A percentile compares a stretch with the other conserved stretches of the same genome.
Conservation (phyloP, 805 yeast genomes). For the Saccharomyces paradoxus region DNA sequence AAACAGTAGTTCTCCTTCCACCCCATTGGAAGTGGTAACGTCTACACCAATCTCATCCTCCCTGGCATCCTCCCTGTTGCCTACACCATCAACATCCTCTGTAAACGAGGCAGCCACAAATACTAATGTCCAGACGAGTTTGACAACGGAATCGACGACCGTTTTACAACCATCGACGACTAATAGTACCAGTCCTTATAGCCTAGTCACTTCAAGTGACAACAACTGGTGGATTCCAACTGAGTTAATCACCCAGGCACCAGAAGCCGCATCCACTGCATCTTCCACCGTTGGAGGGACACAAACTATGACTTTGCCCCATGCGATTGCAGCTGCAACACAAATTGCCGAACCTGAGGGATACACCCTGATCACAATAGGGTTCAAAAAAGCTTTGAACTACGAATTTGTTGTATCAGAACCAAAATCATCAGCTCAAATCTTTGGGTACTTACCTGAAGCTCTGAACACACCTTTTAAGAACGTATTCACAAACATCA, state of each 20-base stretch:
- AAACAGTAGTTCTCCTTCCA: not conserved
- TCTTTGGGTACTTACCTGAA: conserved; percentile 61
- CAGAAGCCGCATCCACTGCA: conserved; percentile 50
- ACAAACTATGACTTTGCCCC: conserved; percentile 35
- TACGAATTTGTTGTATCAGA: conserved; percentile 80
- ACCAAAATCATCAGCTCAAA: conserved; percentile 77
- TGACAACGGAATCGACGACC: not conserved
- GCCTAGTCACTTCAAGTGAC: conserved; percentile 18
- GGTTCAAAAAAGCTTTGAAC: conserved; percentile 66
- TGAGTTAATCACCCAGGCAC: conserved; percentile 29
- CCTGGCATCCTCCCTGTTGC: not conserved
- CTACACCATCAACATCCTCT: not conserved
- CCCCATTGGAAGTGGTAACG: not conserved
- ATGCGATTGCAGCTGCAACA: conserved; percentile 33
- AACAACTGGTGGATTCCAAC: conserved; percentile 38
- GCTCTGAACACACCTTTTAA: conserved; percentile 59
- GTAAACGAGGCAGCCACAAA: not conserved
- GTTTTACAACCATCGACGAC: not conserved
- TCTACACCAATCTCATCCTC: not conserved
- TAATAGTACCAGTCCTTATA: conserved; percentile 7
- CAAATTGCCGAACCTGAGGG: conserved; percentile 17
- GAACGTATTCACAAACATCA: conserved; percentile 36
- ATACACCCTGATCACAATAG: conserved; percentile 25
- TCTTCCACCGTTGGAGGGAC: conserved; percentile 43
- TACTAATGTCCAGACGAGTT: not conserved